Conservation (phyloP, 2,329 filamentous ascomycete species). For the Zymoseptoria brevis region DNA sequence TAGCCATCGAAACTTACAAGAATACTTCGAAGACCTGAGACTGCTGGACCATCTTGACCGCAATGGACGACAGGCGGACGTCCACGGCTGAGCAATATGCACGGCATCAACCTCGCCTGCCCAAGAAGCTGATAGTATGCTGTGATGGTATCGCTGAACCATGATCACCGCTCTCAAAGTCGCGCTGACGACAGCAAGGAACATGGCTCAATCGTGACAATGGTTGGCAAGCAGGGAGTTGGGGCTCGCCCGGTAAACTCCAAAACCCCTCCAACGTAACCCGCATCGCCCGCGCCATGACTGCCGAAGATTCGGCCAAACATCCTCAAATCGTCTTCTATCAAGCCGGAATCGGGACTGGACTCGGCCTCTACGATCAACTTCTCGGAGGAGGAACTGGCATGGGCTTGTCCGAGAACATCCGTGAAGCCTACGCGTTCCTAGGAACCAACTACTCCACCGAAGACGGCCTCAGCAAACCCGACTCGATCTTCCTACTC, state of each 20-base stretch:
- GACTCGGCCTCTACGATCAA: constrained; percentile 27
- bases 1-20: no score
- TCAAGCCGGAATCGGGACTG: constrained; percentile 31
- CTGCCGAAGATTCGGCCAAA: constrained; percentile 26
- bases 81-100: background rate
- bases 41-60: background rate
- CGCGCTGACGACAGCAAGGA: constrained; percentile 7
- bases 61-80: background rate
- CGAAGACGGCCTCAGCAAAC: constrained; percentile 20
- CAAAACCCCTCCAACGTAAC: constrained; percentile 32
- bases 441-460: constrained; percentile 51
- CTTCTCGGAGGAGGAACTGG: constrained; percentile 29
- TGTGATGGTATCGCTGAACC: constrained; percentile 17
- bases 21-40: no score
- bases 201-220: constrained; percentile 32
- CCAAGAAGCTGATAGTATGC: constrained; percentile 20
- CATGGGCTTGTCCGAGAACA: constrained; percentile 36
- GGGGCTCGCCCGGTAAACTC: constrained; percentile 21
- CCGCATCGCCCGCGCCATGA: constrained; percentile 29
- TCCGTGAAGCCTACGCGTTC: constrained; percentile 56
- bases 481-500: constrained; percentile 39
- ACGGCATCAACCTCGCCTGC: constrained; percentile 2
- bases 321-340: constrained; percentile 34
- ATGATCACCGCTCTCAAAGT: no score
- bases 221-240: constrained; percentile 22